Conservation (phyloP, 2,329 filamentous ascomycete genomes). For the Cladosporium austrohemisphaericum region DNA sequence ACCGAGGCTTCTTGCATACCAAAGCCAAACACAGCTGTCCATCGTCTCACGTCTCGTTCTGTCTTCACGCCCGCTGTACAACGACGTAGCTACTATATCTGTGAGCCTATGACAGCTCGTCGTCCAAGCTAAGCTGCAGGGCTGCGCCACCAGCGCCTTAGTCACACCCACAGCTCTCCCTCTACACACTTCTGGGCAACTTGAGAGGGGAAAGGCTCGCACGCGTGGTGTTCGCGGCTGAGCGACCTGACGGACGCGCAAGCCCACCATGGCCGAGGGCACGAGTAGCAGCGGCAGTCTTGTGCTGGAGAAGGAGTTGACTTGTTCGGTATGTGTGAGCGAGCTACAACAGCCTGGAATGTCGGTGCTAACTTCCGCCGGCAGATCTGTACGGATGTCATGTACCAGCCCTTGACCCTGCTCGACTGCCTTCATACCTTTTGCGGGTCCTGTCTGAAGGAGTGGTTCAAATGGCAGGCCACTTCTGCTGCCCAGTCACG, state of each 20-base stretch:
- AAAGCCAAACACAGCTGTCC: not conserved
- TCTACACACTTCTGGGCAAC: not conserved
- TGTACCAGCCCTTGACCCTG: conserved; percentile 38
- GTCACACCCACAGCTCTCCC: conserved; percentile 3
- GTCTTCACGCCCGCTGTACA: not conserved
- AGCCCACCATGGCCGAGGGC: conserved; percentile 12
- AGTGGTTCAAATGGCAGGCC: conserved; percentile 88
- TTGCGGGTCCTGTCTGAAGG: conserved; percentile 89
- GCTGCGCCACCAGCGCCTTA: conserved; percentile 11
- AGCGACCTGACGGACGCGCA: conserved; percentile 5
- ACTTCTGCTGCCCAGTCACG: conserved; percentile 51
- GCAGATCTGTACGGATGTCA: conserved; percentile 87
- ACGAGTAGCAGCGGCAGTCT: conserved; percentile 13
- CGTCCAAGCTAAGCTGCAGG: conserved; percentile 1
- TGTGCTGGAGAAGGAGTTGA: conserved; percentile 89
- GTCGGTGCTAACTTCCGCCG: conserved; percentile 10
- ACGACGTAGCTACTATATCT: not conserved
- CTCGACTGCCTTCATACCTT: conserved; percentile 60
- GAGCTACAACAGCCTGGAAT: not conserved
- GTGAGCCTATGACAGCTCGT: not conserved
- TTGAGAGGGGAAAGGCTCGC: too few species aligned
- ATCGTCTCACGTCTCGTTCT: not conserved
- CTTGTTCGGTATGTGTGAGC: conserved; percentile 72
- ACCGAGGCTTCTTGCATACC: not conserved
- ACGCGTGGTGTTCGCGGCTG: not conserved